phyloP scores from a whole-genome alignment of 2,329 filamentous ascomycete genomes.

The Paramyrothecium sp. region DNA sequence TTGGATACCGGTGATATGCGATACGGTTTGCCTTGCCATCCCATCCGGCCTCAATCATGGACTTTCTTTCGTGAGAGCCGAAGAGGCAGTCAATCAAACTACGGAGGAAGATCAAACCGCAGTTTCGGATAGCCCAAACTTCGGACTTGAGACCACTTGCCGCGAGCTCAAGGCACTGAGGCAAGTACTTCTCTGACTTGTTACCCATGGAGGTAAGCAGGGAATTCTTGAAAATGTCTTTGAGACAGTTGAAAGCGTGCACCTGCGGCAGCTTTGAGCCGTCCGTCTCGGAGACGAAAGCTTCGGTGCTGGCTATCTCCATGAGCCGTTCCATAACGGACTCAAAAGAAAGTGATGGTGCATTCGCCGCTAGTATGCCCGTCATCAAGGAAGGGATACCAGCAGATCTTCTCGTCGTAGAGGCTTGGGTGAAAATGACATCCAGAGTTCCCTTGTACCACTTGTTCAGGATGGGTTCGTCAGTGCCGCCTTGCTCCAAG shows the following conservation, averaged over 20 bases:
- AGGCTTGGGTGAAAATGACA: slow-evolving; percentile 72
- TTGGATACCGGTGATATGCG: slow-evolving; percentile 68
- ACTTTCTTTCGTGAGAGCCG: slow-evolving; percentile 71
- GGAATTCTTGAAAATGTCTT: slow-evolving; percentile 86
- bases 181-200: slow-evolving; percentile 71
- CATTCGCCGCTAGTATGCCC: slow-evolving; percentile 71
- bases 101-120: slow-evolving; percentile 83
- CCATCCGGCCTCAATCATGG: slow-evolving; percentile 59
- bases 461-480: slow-evolving; percentile 49
- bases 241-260: slow-evolving; percentile 90
- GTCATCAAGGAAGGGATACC: slow-evolving; percentile 86
- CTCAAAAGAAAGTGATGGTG: slow-evolving; percentile 58
- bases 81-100: slow-evolving; percentile 79
- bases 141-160: slow-evolving; percentile 75
- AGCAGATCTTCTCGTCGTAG: slow-evolving; percentile 86
- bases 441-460: slow-evolving; percentile 74
- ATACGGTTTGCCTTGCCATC: slow-evolving; percentile 63
- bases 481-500: slow-evolving; percentile 26
- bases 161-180: slow-evolving; percentile 74
- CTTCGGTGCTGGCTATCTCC: slow-evolving; percentile 54
- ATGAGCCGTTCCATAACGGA: slow-evolving; percentile 63
- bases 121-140: slow-evolving; percentile 94
- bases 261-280: slow-evolving; percentile 79
- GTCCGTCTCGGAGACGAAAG: slow-evolving; percentile 54
- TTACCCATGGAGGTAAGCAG: slow-evolving; percentile 70